Percentiles rank a stretch among this genome's conserved stretches.
Conservation (phyloP, 2,329 filamentous ascomycete species). For the Alternaria dauci region DNA sequence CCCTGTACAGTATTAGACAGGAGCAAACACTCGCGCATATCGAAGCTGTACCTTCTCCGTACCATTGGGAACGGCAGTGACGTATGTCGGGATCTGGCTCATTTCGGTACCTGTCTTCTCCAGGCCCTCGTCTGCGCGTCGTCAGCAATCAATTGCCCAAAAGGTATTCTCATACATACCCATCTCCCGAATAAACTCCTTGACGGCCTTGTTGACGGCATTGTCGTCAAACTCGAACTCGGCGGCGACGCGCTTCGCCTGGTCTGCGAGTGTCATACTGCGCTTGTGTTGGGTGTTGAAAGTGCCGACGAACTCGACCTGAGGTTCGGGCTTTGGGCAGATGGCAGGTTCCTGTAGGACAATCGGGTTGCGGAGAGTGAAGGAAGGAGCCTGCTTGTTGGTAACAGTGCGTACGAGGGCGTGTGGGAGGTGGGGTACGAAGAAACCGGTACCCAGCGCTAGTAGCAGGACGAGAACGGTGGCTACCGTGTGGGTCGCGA, state of each 20-base stretch:
- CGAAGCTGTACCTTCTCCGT: slow-evolving; percentile 95
- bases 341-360: slow-evolving; percentile 36
- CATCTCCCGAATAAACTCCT: slow-evolving; percentile 89
- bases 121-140: slow-evolving; percentile 76
- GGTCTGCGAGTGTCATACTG: slow-evolving; percentile 66
- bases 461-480: slow-evolving; percentile 45
- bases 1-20: slow-evolving; percentile 64
- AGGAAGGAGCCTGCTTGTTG: slow-evolving; percentile 31
- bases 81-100: slow-evolving; percentile 97
- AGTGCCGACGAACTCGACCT: slow-evolving; percentile 42
- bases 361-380: slow-evolving; percentile 37
- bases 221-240: slow-evolving; percentile 86
- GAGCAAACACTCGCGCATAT: not conserved
- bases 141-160: slow-evolving; percentile 23
- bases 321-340: slow-evolving; percentile 41
- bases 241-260: slow-evolving; percentile 80
- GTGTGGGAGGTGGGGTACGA: slow-evolving; percentile 49
- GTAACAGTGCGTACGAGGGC: slow-evolving; percentile 38
- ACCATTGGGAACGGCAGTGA: slow-evolving; percentile 94
- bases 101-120: slow-evolving; percentile 79
- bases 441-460: slow-evolving; percentile 46
- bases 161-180: slow-evolving; percentile 53
- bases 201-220: slow-evolving; percentile 79
- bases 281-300: slow-evolving; percentile 49
- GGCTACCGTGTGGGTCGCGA: slow-evolving; percentile 34